These are phyloP conservation scores for Geotrichum ghanense DNA, from an alignment of 805 yeast genomes.

Conservation along the genomic window DNA sequence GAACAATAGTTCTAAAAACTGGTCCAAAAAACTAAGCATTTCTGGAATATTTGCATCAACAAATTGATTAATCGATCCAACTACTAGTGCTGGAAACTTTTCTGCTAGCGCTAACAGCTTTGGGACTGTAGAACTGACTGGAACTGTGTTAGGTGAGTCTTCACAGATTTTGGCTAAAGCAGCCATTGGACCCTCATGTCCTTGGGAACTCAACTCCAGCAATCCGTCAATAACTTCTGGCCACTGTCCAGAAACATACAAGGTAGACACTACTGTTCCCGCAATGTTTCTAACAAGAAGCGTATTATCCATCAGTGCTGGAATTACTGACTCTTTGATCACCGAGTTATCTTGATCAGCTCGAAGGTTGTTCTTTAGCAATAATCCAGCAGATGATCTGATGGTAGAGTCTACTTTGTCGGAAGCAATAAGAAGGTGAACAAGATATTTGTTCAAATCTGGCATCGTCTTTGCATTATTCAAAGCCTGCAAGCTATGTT, in stretches of 20 bases:
- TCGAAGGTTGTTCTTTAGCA: constrained; percentile 63
- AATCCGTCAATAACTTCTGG: constrained; percentile 36
- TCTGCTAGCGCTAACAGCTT: constrained; percentile 55
- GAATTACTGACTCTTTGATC: constrained; percentile 34
- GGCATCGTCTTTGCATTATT: constrained; percentile 58
- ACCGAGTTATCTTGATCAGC: constrained; percentile 24
- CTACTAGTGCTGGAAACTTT: constrained; percentile 37
- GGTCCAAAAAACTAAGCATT: constrained; percentile 53
- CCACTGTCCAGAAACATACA: constrained; percentile 30
- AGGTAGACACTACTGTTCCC: constrained; percentile 79
- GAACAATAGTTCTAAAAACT: constrained; percentile 53
- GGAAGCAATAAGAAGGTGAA: constrained; percentile 54
- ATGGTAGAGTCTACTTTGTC: constrained; percentile 37
- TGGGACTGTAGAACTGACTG: constrained; percentile 39
- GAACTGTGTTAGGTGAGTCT: constrained; percentile 55
- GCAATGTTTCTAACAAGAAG: constrained; percentile 74
- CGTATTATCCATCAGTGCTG: constrained; percentile 41
- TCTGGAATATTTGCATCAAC: constrained; percentile 59
- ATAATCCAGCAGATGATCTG: constrained; percentile 82
- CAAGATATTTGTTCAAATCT: constrained; percentile 71
- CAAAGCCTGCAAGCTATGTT: constrained; percentile 48
- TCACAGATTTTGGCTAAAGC: constrained; percentile 86
- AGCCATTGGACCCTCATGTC: constrained; percentile 66
- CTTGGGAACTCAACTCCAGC: constrained; percentile 44
- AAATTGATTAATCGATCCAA: constrained; percentile 68